A percentile compares a stretch with the other conserved stretches of the same genome.
Conservation (phyloP, 2,329 filamentous ascomycete species). For the Trichophyton verrucosum region DNA sequence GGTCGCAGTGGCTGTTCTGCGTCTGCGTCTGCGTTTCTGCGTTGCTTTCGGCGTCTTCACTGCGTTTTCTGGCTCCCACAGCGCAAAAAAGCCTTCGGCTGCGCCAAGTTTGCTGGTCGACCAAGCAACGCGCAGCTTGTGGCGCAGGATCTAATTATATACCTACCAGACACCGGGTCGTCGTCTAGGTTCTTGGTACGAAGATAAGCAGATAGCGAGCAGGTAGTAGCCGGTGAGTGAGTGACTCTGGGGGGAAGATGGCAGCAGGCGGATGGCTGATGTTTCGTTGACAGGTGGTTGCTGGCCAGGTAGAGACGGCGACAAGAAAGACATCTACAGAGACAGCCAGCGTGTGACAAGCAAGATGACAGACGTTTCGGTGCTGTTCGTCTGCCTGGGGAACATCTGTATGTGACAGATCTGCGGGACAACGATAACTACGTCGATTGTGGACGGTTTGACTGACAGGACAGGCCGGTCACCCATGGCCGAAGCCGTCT, state of each 20-base stretch:
- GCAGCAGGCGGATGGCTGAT: no score
- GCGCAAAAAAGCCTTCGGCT: not conserved
- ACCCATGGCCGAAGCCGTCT: conserved; percentile 93
- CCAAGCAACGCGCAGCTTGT: not conserved
- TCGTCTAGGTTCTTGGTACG: not conserved
- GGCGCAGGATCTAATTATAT: not conserved
- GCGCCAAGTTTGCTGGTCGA: not conserved
- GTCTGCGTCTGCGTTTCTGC: not conserved
- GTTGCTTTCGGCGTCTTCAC: not conserved
- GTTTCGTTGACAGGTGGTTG: no score
- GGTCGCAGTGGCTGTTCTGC: not conserved
- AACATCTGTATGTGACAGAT: conserved; percentile 62
- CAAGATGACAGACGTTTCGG: conserved; percentile 40
- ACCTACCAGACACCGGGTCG: not conserved
- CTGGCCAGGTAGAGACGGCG: no score
- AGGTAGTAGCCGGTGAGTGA: no score
- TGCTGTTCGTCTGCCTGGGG: conserved; percentile 91
- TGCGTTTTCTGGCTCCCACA: no score
- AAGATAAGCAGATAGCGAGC: not conserved
- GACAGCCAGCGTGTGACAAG: not conserved
- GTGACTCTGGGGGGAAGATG: no score
- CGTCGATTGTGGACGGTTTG: no score
- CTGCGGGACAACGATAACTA: not conserved
- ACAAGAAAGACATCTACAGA: no score
- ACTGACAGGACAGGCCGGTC: conserved; percentile 44